These are phyloP conservation scores for Epichloe sylvatica DNA, from an alignment of 2,329 filamentous ascomycete species.

Conservation along the genomic window DNA sequence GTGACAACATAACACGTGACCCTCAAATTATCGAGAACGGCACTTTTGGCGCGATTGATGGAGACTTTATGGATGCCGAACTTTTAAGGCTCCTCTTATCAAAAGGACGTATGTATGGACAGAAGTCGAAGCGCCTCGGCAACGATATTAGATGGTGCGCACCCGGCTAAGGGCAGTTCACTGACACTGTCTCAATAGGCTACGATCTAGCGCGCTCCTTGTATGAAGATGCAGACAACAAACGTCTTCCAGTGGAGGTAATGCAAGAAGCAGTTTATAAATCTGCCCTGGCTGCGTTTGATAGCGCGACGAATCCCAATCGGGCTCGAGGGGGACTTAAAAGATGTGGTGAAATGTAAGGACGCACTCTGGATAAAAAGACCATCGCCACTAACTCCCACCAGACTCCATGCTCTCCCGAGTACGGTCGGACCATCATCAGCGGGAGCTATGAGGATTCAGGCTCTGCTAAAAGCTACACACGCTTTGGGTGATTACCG, in stretches of 20 bases:
- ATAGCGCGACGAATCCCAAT: slow-evolving; percentile 72
- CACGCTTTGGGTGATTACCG: slow-evolving; percentile 65
- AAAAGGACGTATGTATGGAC: slow-evolving; percentile 38
- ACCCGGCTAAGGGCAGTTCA: neutral
- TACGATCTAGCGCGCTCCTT: slow-evolving; percentile 50
- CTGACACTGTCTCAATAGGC: slow-evolving; percentile 25
- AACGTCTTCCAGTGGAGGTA: slow-evolving; percentile 32
- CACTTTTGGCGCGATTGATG: slow-evolving; percentile 46
- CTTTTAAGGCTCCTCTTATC: slow-evolving; percentile 54
- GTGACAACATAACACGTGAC: slow-evolving; percentile 27
- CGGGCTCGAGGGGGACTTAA: slow-evolving; percentile 65
- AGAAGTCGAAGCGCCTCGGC: neutral
- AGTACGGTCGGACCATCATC: slow-evolving; percentile 38
- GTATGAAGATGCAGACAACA: slow-evolving; percentile 37
- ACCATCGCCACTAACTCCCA: neutral
- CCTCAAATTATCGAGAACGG: slow-evolving; percentile 38
- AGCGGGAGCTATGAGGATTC: slow-evolving; percentile 38
- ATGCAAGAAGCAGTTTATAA: slow-evolving; percentile 48
- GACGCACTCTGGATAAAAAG: neutral
- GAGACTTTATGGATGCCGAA: slow-evolving; percentile 52
- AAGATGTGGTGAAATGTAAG: slow-evolving; percentile 62
- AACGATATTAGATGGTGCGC: neutral
- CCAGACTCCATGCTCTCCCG: slow-evolving; percentile 50
- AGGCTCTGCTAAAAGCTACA: slow-evolving; percentile 56
- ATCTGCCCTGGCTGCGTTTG: slow-evolving; percentile 56